phyloP scores from a whole-genome alignment of 768 basidiomycete species.

The Chiua virens region DNA sequence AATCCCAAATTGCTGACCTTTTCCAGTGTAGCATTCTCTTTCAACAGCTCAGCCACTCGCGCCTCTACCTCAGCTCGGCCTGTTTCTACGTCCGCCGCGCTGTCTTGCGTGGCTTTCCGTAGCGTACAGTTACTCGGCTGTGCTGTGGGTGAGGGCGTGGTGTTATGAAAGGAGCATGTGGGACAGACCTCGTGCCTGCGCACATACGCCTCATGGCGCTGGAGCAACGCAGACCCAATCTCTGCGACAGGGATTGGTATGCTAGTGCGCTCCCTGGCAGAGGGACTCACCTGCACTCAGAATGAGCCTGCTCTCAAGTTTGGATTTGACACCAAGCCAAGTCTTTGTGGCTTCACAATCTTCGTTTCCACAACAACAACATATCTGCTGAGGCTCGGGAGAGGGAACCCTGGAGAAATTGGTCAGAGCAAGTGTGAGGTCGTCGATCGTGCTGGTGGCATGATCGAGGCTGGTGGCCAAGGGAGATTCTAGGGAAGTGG shows the following conservation, averaged over 20 bases:
- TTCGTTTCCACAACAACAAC: constrained; percentile 67
- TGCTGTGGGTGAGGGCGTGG: constrained; percentile 13
- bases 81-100: constrained; percentile 5
- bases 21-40: constrained; percentile 62
- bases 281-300: constrained; percentile 77
- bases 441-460: constrained; percentile 68
- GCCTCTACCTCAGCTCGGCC: constrained; percentile 30
- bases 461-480: constrained; percentile 50
- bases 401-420: constrained; percentile 73
- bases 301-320: constrained; percentile 73
- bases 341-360: constrained; percentile 63
- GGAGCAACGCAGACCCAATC: constrained; percentile 86
- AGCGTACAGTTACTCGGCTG: constrained; percentile 17
- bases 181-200: constrained; percentile 62
- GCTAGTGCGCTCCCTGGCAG: background rate
- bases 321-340: constrained; percentile 65
- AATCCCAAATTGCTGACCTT: constrained; percentile 24
- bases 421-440: constrained; percentile 70
- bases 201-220: constrained; percentile 85
- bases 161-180: constrained; percentile 5
- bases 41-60: constrained; percentile 38
- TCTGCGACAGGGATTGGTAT: constrained; percentile 44
- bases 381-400: constrained; percentile 59
- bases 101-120: constrained; percentile 14
- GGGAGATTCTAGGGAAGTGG: constrained; percentile 52